Conservation (phyloP, 306 rosid species). For the Leucaena leucocephala region DNA sequence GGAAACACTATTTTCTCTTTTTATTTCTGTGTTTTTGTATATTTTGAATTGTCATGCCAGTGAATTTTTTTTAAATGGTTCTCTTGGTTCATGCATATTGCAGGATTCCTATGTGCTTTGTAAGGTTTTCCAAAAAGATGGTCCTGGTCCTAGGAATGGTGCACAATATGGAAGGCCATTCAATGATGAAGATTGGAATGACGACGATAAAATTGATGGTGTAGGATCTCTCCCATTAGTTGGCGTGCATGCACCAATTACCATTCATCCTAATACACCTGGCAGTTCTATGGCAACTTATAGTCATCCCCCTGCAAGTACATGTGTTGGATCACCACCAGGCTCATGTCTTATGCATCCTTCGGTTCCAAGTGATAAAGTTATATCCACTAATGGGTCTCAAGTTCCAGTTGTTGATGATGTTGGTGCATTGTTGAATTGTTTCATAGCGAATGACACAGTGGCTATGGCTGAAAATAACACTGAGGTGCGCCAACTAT, state of each 20-base stretch:
- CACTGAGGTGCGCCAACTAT: constrained; percentile 48
- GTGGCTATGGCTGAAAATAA: constrained; percentile 8
- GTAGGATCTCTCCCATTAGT: constrained; percentile 36
- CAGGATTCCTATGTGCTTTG: constrained; percentile 84
- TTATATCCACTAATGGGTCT: constrained; percentile 5
- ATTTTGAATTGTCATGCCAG: constrained; percentile 19
- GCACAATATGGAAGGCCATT: constrained; percentile 89
- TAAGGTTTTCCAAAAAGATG: constrained; percentile 68
- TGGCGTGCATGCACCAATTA: constrained; percentile 17
- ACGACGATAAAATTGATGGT: constrained; percentile 50
- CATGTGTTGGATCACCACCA: constrained; percentile 31
- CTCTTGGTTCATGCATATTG: constrained; percentile 34
- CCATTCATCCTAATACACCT: constrained; percentile 21
- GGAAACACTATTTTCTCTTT: constrained; percentile 1
- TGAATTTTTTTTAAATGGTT: constrained; percentile 30
- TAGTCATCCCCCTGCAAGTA: constrained; percentile 32
- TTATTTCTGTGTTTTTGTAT: background rate
- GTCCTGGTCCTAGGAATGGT: constrained; percentile 82
- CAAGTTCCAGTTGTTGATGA: constrained; percentile 29
- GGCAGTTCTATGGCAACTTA: constrained; percentile 34
- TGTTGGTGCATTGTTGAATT: constrained; percentile 23
- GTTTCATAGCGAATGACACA: constrained; percentile 32
- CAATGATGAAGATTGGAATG: constrained; percentile 68
- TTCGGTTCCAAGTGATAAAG: constrained; percentile 35
- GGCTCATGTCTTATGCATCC: constrained; percentile 37